Evolutionary conservation across 805 yeast species (phyloP), one percentile per base, ranked within the genome.

Genomic region (Blastobotrys chiropterorum): DNA sequence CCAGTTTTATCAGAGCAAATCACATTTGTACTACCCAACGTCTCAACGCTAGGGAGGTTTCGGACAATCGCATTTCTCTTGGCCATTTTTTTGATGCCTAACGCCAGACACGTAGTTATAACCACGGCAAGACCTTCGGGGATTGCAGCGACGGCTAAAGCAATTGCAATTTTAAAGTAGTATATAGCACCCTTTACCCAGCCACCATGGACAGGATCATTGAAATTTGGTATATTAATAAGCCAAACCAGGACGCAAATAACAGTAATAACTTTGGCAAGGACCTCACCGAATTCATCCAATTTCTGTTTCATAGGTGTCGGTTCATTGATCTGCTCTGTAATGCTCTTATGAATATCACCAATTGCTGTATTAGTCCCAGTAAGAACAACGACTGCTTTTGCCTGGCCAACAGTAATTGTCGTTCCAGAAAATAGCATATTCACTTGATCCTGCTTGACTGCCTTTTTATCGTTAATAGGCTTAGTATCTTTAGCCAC

Each of bases 41-140:
- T 79, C 60, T 80, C 84, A 69, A 90, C 97, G 83, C 96, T 96
- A 61, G 96, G 97, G 64, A 90, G 79, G 58, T 96, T 89, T 78
- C 90, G 72, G 50, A 77, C 74, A 49, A 77, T 64, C 21, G 77
- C 71, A 48, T 73, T 72, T 55, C 68, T 63, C 52, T 69, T 68
- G 44, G 63, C 68, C 79, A 79, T 76, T 81, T 80, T 97, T 76
- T 90, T 89, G 62, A 97, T 96, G 73, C 95, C 86, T 75, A 90
- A 97, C 73, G 97, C 97, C 96, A 90, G 88, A 72, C 97, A 90
- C 67, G 96, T 90, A 79, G 97, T 90, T 63, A 89, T 96, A 69
- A 90, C 97, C 72, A 96, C 96, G 73, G 97, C 97, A 72, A 90
- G 83, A 85, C 97, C 97, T 62, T 90, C 97, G 72, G 97, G 97